These are phyloP conservation scores for Bombardia bombarda DNA, from an alignment of 495 filamentous ascomycete species.

Conservation along the genomic window DNA sequence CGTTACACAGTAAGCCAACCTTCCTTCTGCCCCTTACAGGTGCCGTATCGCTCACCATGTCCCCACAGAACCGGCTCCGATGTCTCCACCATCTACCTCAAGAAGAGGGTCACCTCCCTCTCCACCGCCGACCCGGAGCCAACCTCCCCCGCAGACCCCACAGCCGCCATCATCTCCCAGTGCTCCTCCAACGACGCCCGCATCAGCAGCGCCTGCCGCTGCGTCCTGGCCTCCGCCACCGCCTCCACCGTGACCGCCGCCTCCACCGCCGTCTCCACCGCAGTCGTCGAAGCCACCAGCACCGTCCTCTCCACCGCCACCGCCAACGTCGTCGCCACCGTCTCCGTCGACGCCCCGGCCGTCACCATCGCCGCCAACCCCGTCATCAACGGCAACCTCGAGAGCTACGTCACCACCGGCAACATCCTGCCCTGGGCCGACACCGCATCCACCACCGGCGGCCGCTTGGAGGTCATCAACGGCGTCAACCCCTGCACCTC, in stretches of 20 bases:
- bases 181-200: conserved; percentile 5
- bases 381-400: conserved; percentile 9
- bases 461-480: conserved; percentile 7
- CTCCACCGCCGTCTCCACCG: conserved; percentile 5
- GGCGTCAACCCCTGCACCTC: conserved; percentile 10
- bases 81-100: conserved; percentile 6
- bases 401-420: conserved; percentile 7
- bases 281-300: conserved; percentile 5
- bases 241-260: conserved; percentile 10
- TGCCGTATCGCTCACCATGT: neutral
- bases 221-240: conserved; percentile 10
- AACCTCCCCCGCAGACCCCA: neutral
- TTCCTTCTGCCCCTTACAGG: neutral
- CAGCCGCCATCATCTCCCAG: conserved; percentile 6
- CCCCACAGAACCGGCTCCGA: neutral
- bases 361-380: conserved; percentile 7
- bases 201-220: conserved; percentile 19
- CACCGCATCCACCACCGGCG: conserved; percentile 3
- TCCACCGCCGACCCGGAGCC: neutral
- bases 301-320: conserved; percentile 7
- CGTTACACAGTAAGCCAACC: conserved; percentile 5
- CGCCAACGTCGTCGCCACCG: conserved; percentile 5
- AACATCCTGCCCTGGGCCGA: conserved; percentile 12
- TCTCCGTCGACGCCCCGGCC: conserved; percentile 2
- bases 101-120: conserved; percentile 2